Conservation (phyloP, 805 yeast genomes). For the Ogataea nonfermentans region DNA sequence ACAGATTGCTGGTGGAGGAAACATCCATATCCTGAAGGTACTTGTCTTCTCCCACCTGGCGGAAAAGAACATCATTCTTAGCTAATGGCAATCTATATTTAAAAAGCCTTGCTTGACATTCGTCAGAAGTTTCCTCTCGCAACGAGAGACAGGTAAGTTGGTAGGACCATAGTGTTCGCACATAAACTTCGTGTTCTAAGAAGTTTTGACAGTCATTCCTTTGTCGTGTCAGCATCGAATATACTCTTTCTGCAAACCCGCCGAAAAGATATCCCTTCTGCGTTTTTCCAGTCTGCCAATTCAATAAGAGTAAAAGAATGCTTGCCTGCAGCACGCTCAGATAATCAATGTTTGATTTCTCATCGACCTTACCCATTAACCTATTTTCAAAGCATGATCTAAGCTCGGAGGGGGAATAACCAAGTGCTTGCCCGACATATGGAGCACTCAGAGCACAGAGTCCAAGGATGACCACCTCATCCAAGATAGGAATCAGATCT, state of each 20-base stretch:
- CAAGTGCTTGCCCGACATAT: slow-evolving; percentile 1
- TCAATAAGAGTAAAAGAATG: slow-evolving; percentile 11
- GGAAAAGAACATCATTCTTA: slow-evolving; percentile 16
- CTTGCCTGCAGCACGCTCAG: slow-evolving; percentile 16
- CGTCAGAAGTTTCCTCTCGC: slow-evolving; percentile 11
- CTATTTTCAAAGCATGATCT: slow-evolving; percentile 6
- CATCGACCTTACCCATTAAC: slow-evolving; percentile 10
- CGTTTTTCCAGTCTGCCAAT: slow-evolving; percentile 20
- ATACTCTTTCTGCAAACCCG: slow-evolving; percentile 18
- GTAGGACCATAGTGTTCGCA: slow-evolving; percentile 19
- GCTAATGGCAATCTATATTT: slow-evolving; percentile 13
- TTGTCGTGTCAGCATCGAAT: slow-evolving; percentile 8
- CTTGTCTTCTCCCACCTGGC: slow-evolving; percentile 3
- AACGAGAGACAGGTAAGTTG: slow-evolving; percentile 17
- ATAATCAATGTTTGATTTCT: slow-evolving; percentile 8
- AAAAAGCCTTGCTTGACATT: slow-evolving; percentile 8
- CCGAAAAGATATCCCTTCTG: slow-evolving; percentile 19
- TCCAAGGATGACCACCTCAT: slow-evolving; percentile 15
- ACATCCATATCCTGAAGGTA: slow-evolving; percentile 9
- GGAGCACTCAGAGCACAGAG: slow-evolving; percentile 15
- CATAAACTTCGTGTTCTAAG: slow-evolving; percentile 12
- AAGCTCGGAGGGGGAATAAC: background rate
- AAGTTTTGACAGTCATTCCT: slow-evolving; percentile 2
- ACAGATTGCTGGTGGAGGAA: slow-evolving; percentile 10
- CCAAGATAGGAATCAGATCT: slow-evolving; percentile 9